Conservation (phyloP, 1,139 yeast species). For the Diutina neorugosa region DNA sequence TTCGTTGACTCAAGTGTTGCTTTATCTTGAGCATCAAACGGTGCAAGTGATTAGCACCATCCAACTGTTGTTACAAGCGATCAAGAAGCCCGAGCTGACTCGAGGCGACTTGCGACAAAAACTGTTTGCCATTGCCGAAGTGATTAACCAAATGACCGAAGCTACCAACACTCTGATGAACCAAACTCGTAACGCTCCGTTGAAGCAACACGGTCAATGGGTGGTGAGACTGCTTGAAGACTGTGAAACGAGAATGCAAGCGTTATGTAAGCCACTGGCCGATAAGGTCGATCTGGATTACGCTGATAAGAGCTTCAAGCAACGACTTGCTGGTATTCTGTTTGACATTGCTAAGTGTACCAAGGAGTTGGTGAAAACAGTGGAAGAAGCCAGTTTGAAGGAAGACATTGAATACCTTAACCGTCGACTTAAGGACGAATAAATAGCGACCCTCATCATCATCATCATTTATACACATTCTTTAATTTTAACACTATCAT, state of each 20-base stretch:
- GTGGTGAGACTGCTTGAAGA: slow-evolving; percentile 79
- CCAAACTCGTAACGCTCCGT: slow-evolving; percentile 70
- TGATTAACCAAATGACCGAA: slow-evolving; percentile 78
- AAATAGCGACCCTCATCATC: neutral
- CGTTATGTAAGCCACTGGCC: slow-evolving; percentile 38
- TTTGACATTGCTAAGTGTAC: slow-evolving; percentile 95
- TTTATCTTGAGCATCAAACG: slow-evolving; percentile 87
- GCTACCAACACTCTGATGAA: slow-evolving; percentile 86
- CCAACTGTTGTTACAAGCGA: slow-evolving; percentile 66
- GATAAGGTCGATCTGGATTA: slow-evolving; percentile 46
- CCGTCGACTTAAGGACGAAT: slow-evolving; percentile 27
- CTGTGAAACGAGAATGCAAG: slow-evolving; percentile 70
- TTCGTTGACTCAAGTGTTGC: slow-evolving; percentile 71
- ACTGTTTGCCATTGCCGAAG: slow-evolving; percentile 61
- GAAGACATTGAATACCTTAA: slow-evolving; percentile 54
- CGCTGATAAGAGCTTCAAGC: slow-evolving; percentile 86
- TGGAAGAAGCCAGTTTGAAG: slow-evolving; percentile 83
- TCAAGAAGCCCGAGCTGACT: slow-evolving; percentile 66
- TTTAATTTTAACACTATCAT: too few species aligned
- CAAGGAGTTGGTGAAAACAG: slow-evolving; percentile 88
- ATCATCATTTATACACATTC: too few species aligned
- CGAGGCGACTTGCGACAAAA: slow-evolving; percentile 64
- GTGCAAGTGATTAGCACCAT: slow-evolving; percentile 85
- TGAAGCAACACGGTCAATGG: slow-evolving; percentile 86
- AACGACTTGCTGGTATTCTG: slow-evolving; percentile 88